phyloP scores from a whole-genome alignment of 148 eudicot genomes.

The Rhododendron mucronatum region DNA sequence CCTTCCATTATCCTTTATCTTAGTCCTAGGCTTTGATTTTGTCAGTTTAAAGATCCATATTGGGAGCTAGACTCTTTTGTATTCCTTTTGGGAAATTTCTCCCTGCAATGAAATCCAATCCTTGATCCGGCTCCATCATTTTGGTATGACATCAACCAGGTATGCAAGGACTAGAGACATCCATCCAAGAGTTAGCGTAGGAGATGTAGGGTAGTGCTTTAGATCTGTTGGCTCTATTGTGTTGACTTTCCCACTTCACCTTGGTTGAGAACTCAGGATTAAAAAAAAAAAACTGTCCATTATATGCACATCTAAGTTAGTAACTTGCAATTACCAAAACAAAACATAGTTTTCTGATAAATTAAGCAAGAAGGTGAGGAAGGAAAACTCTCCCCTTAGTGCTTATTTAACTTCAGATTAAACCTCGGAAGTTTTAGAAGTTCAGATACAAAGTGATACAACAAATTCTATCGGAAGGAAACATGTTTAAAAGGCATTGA shows the following conservation, averaged over 20 bases:
- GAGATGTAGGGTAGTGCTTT: neutral
- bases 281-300: neutral
- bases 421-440: neutral
- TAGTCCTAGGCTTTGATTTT: neutral
- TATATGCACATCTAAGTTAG: neutral
- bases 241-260: neutral
- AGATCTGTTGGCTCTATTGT: neutral
- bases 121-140: neutral
- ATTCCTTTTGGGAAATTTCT: neutral
- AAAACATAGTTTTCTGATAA: neutral
- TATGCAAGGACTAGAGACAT: neutral
- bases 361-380: neutral
- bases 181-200: neutral
- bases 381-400: neutral
- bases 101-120: neutral
- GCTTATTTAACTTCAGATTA: neutral
- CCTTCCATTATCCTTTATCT: neutral
- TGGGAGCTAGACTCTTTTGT: neutral
- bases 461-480: neutral
- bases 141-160: neutral
- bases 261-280: neutral
- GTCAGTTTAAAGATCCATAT: neutral
- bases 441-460: neutral
- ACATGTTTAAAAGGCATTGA: neutral
- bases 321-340: neutral